Evolutionary conservation across 345 rosid species (phyloP), one percentile per base, ranked within the genome.

Genomic region (Draba incana): DNA sequence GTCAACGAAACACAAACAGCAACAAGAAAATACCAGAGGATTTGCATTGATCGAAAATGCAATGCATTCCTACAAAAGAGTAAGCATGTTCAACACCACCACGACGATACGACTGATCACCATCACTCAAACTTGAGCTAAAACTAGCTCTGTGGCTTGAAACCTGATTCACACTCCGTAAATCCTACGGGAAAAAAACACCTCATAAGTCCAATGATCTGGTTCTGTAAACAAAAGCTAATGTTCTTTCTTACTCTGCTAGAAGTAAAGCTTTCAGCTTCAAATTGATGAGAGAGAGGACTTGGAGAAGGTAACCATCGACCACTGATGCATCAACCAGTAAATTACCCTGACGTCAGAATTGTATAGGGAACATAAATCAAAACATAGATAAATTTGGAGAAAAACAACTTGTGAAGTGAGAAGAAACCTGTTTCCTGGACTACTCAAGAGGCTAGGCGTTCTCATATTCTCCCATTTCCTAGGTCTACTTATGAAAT

Each of bases 21-120:
- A 28, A 15, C 9, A 16, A 39, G 41, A 16, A 46, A 37, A 45
- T 84, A 94, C 99, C 99, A 51, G 96, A 81, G 45, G 96, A 82
- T 87, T 86, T 90, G 96, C 97, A 87, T 31, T 90, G 96, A 72
- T 90, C 99, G 53, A 94, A 94, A 75, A 94, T 85, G 75, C 92
- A 90, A 74, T 90, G 96, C 99, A 94, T 94, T 77, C 99, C 99
- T 0, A 94, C 87, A 60, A 94, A 94, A 61, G 99, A 93, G 80
- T 87, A 93, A 50, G 92, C 98, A 71, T 83, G 90, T 62, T 88
- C 96, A 78, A 63, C 77, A 58, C 86, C 77, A 50, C 85, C 82
- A 68, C 64, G 81, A 38, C 80, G 87, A 50, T 69, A 75, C 53
- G 80, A 79, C 20, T 42, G 83, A 81, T 90, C 92, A 76, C 68